Evolutionary conservation across 2,329 filamentous ascomycete genomes (phyloP), one percentile per base, ranked within the genome.

Genomic region (Colletotrichum endophyticum): DNA sequence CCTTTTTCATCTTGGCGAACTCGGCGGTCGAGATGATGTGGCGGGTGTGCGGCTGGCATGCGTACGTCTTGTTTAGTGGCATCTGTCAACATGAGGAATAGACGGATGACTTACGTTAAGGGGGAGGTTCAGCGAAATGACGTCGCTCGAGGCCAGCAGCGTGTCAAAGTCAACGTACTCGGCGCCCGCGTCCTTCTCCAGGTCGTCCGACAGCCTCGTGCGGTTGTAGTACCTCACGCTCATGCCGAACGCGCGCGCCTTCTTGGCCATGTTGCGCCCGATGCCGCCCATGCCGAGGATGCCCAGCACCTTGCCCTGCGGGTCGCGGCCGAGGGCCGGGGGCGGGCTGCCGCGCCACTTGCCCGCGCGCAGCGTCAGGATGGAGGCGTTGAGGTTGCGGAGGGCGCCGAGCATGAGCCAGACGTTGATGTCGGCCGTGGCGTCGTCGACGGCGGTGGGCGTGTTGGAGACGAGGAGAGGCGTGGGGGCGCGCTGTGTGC

Each of bases 271-370:
- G 81, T 95, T 95, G 44, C 93, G 88, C 1, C 95, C 95, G 77
- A 98, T 97, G 4, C 95, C 95, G 25, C 95, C 95, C 95, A 97
- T 96, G 8, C 95, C 95, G 56, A 98, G 84, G 76, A 98, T 95
- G 0, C 95, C 95, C 7, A 98, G 88, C 2, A 93, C 87, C 84
- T 96, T 97, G 44, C 94, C 94, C 83, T 94, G 89, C 2, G 95
- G 95, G 81, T 97, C 95, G 81, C 95, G 94, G 15, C 95, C 95
- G 8, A 92, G 86, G 1, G 92, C 88, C 1, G 90, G 89, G 8
- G 87, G 83, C 4, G 88, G 87, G 6, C 84, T 83, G 6, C 94
- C 94, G 69, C 91, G 89, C 94, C 94, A 98, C 73, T 91, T 86
- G 1, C 93, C 92, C 27, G 89, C 86, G 44, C 95, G 91, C 12